A percentile compares a stretch with the other conserved stretches of the same genome.
These are phyloP conservation scores for Russula emetica DNA, from an alignment of 768 basidiomycete species.

Conservation along the genomic window DNA sequence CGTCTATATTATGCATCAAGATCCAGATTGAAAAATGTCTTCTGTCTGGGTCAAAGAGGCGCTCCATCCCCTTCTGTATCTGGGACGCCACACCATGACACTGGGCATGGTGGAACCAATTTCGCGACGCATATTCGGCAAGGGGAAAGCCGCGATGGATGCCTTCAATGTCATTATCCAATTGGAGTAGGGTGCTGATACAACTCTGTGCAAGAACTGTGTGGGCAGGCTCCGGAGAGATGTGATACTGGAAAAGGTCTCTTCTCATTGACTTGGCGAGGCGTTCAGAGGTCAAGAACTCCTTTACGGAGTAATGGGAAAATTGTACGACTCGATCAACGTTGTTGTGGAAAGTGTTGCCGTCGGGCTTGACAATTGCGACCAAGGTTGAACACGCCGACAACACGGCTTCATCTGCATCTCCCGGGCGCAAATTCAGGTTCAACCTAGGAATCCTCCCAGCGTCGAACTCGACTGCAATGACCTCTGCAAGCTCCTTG, in stretches of 20 bases:
- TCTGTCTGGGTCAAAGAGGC: constrained; percentile 6
- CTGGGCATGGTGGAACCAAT: constrained; percentile 1
- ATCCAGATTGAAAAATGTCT: neutral
- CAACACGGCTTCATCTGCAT: neutral
- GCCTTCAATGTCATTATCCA: neutral
- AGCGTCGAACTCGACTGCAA: neutral
- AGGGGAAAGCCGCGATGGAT: neutral
- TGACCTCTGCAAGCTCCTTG: neutral
- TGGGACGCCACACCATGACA: neutral
- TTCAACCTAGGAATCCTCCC: neutral
- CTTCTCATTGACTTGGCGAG: neutral
- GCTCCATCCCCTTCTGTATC: neutral
- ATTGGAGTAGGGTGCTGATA: neutral
- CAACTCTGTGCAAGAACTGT: constrained; percentile 5
- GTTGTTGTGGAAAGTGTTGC: no score
- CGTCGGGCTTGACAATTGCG: neutral
- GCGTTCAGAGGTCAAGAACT: constrained; percentile 3
- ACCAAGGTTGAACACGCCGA: constrained; percentile 6
- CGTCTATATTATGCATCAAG: neutral
- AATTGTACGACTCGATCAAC: neutral
- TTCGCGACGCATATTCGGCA: neutral
- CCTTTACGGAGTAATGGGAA: constrained; percentile 5
- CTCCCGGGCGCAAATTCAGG: neutral
- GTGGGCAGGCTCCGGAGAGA: neutral
- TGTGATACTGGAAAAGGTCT: neutral